Evolutionary conservation across 1,284 basidiomycete genomes (phyloP).

Genomic region (Spongispora temasekensis): DNA sequence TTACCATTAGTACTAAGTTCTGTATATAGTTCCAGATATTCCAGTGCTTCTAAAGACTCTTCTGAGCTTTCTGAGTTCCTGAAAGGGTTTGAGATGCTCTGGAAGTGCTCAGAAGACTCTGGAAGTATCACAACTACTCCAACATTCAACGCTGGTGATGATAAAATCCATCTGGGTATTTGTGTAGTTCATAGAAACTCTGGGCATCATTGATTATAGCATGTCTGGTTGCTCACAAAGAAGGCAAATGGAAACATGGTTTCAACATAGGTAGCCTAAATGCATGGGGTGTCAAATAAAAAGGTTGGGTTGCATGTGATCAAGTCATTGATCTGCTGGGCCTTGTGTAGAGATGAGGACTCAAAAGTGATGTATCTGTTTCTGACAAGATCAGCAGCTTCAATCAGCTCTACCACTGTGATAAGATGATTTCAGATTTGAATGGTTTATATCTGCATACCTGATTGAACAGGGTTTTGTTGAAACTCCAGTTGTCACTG

Average conservation of each 20-base stretch:
- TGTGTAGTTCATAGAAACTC: slow-evolving; percentile 21
- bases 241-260: slow-evolving; percentile 30
- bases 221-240: slow-evolving; percentile 30
- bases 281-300: slow-evolving; percentile 23
- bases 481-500: slow-evolving; percentile 29
- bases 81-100: too few species aligned
- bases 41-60: too few species aligned
- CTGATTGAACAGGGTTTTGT: slow-evolving; percentile 30
- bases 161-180: slow-evolving; percentile 25
- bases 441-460: slow-evolving; percentile 3
- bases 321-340: slow-evolving; percentile 25
- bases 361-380: slow-evolving; percentile 22
- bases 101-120: too few species aligned
- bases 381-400: slow-evolving; percentile 20
- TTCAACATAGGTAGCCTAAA: slow-evolving; percentile 21
- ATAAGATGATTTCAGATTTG: neutral
- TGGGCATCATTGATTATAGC: slow-evolving; percentile 16
- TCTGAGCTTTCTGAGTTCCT: too few species aligned
- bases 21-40: too few species aligned
- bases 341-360: slow-evolving; percentile 22
- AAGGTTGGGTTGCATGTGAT: slow-evolving; percentile 31
- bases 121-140: too few species aligned
- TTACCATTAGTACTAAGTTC: too few species aligned
- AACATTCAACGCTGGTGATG: too few species aligned
- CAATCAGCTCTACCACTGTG: slow-evolving; percentile 15